A percentile compares a stretch with the other conserved stretches of the same genome.
These are phyloP conservation scores for Tulasnella calospora DNA, from an alignment of 768 basidiomycete species.

Conservation along the genomic window DNA sequence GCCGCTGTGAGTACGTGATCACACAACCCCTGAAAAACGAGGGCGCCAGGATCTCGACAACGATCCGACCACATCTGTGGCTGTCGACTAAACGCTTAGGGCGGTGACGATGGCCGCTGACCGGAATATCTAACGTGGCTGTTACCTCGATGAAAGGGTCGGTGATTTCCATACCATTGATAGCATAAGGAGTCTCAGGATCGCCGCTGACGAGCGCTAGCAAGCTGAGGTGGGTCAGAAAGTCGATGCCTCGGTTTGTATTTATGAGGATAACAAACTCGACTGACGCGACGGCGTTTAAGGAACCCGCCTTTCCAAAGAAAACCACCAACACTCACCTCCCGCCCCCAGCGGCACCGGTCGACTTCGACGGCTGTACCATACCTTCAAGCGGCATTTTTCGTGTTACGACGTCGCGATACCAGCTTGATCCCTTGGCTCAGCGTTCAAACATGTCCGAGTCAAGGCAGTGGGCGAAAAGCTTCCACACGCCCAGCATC, in stretches of 20 bases:
- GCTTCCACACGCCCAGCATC: neutral
- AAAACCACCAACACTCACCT: neutral
- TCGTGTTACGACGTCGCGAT: neutral
- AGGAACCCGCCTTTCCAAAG: neutral
- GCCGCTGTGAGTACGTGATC: neutral
- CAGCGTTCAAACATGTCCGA: neutral
- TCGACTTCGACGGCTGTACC: neutral
- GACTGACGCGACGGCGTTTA: neutral
- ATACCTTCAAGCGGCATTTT: neutral
- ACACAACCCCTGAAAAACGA: neutral
- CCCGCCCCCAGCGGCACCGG: neutral
- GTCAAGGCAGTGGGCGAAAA: slow-evolving; percentile 7
- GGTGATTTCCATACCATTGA: no score
- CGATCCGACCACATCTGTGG: neutral
- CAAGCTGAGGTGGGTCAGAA: neutral
- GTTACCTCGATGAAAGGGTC: no score
- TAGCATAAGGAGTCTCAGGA: neutral
- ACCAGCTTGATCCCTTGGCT: neutral
- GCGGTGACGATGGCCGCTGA: neutral
- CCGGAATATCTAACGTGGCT: neutral
- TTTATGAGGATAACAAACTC: neutral
- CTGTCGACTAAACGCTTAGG: neutral
- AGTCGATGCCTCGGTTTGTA: neutral
- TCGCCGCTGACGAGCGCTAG: neutral
- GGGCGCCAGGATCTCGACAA: neutral